Conservation (phyloP, 345 rosid species). For the Citrus mangshanensis region DNA sequence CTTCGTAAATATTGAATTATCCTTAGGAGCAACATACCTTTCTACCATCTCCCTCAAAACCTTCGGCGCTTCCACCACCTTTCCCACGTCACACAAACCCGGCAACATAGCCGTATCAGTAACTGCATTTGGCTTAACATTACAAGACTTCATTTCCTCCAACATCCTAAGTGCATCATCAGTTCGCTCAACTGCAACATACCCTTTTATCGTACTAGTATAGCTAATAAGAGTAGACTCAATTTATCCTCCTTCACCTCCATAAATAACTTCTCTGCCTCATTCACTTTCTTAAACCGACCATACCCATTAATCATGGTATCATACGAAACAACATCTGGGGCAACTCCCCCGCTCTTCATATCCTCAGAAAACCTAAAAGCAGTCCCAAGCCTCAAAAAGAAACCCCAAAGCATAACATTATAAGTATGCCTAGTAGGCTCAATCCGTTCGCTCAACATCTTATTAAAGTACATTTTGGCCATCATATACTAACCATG, state of each 20-base stretch:
- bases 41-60: slow-evolving; percentile 60
- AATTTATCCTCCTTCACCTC: slow-evolving; percentile 79
- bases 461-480: slow-evolving; percentile 69
- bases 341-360: slow-evolving; percentile 56
- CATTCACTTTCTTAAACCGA: slow-evolving; percentile 70
- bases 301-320: slow-evolving; percentile 69
- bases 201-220: slow-evolving; percentile 55
- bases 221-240: slow-evolving; percentile 45
- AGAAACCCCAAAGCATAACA: slow-evolving; percentile 76
- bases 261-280: slow-evolving; percentile 74
- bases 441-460: slow-evolving; percentile 72
- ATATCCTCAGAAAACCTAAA: slow-evolving; percentile 76
- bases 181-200: slow-evolving; percentile 25
- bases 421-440: slow-evolving; percentile 39
- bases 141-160: slow-evolving; percentile 74
- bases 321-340: slow-evolving; percentile 69
- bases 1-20: slow-evolving; percentile 61
- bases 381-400: slow-evolving; percentile 70
- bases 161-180: slow-evolving; percentile 70
- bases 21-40: slow-evolving; percentile 58
- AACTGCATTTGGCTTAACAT: slow-evolving; percentile 64
- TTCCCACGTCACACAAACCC: slow-evolving; percentile 64
- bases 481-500: slow-evolving; percentile 92
- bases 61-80: slow-evolving; percentile 56
- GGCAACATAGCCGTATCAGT: slow-evolving; percentile 72